Evolutionary conservation across 208 protist genomes (phyloP), one percentile per base, ranked within the genome.

Genomic region (Porcisia hertigi): DNA sequence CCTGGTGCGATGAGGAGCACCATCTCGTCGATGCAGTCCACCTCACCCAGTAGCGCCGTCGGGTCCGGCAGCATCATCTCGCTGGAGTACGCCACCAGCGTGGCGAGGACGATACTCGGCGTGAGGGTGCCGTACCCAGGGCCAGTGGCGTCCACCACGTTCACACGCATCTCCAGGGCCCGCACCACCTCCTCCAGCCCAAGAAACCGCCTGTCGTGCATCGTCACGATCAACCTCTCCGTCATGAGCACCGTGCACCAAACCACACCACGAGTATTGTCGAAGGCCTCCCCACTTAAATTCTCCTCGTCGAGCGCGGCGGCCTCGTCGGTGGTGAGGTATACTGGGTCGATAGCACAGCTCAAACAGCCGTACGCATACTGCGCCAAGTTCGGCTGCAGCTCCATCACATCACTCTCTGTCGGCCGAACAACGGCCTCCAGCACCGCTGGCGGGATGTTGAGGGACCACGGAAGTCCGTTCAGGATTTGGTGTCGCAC

Each of bases 11-110:
- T 92, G 20, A 95, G 86, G 63, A 96, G 79, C 66, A 94, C 88
- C 90, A 97, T 95, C 80, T 97, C 93, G 66, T 97, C 90, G 34
- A 97, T 89, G 71, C 83, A 85, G 77, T 94, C 91, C 58, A 97
- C 93, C 77, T 97, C 89, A 47, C 83, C 88, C 41, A 97, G 74
- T 55, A 95, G 73, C 62, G 82, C 69, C n/a, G 88, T 91, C 47
- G 87, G 88, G 74, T 95, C 87, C 5, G 90, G 88, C 39, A 97
- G 73, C 73, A 81, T 73, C 71, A 88, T 86, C 82, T 94, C 92
- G 71, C 75, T 92, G 2, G 84, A 85, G 73, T 90, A 94, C 64
- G 82, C 83, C 11, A 90, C 73, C 30, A 94, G 80, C 58, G 88
- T 86, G 45, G 87, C 85, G 6, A 94, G 81, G 8, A 83, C 83